Conservation (phyloP, 1,139 yeast genomes). For the Yamadazyma conglobata region DNA sequence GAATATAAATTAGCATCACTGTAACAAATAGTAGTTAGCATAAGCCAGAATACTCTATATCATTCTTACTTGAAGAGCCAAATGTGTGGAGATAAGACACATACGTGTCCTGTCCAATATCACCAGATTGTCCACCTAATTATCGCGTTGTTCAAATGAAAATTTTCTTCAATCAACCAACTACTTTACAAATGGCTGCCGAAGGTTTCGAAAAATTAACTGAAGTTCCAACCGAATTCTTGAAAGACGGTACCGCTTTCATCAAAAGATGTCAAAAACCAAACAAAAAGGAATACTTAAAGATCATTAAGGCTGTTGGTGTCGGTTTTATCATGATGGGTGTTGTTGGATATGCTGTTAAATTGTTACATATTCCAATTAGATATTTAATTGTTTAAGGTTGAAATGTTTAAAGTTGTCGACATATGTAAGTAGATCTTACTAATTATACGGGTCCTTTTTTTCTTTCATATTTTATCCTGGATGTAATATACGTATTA, state of each 20-base stretch:
- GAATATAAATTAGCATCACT: too few species aligned
- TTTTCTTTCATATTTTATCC: too few species aligned
- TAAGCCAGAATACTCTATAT: too few species aligned
- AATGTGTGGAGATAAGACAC: conserved; percentile 1
- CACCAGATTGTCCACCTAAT: not conserved
- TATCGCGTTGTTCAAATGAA: conserved; percentile 6
- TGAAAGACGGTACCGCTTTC: conserved; percentile 87
- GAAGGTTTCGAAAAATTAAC: conserved; percentile 79
- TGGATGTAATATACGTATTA: too few species aligned
- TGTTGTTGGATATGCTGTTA: conserved; percentile 92
- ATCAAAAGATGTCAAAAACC: conserved; percentile 93
- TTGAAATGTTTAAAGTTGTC: too few species aligned
- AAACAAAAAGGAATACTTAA: conserved; percentile 78
- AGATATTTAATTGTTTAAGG: conserved; percentile 88
- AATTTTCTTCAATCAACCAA: conserved; percentile 2
- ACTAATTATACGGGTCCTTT: too few species aligned
- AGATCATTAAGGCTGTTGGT: conserved; percentile 93
- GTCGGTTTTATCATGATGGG: conserved; percentile 97
- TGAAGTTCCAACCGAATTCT: conserved; percentile 87
- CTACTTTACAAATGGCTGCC: conserved; percentile 41
- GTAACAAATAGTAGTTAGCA: too few species aligned
- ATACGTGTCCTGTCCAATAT: too few species aligned
- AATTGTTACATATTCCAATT: conserved; percentile 93
- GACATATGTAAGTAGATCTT: too few species aligned
- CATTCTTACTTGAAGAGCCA: too few species aligned